Evolutionary conservation across 257 asterid genomes (phyloP).

Genomic region (Nicotiana obtusifolia): DNA sequence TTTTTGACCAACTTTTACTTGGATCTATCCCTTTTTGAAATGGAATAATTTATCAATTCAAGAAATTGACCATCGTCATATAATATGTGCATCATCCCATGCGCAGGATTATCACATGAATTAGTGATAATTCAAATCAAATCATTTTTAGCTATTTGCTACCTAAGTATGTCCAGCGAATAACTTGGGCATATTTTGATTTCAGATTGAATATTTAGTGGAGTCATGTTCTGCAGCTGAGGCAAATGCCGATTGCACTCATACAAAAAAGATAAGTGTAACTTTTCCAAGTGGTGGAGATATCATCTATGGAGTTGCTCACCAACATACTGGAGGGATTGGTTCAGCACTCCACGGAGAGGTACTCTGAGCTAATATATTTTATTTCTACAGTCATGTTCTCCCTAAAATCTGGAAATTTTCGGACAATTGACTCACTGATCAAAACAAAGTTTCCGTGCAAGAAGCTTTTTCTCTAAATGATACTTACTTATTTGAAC

Average conservation of each 20-base stretch:
- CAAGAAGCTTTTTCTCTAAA: not conserved
- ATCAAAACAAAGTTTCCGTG: not conserved
- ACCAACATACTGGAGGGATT: conserved; percentile 61
- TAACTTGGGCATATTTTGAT: conserved; percentile 10
- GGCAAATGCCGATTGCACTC: conserved; percentile 31
- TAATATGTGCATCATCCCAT: not conserved
- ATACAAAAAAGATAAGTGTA: conserved; percentile 27
- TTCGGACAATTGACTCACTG: not conserved
- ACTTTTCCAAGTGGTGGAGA: conserved; percentile 52
- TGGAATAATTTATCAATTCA: not conserved
- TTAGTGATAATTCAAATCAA: not conserved
- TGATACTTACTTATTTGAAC: not conserved
- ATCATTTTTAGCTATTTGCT: not conserved
- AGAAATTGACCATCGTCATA: not conserved
- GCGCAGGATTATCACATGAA: not conserved
- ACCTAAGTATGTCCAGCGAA: not conserved
- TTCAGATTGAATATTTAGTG: conserved; percentile 55
- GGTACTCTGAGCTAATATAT: conserved; percentile 31
- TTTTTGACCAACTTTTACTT: not conserved
- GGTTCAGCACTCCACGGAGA: conserved; percentile 57
- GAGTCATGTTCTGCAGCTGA: conserved; percentile 36
- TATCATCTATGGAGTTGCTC: conserved; percentile 64
- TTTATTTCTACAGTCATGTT: not conserved
- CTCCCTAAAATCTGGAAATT: not conserved
- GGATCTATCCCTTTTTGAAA: not conserved